These are phyloP conservation scores for Dendrobium chrysotoxum DNA, from an alignment of 106 monocot genomes.

Conservation along the genomic window DNA sequence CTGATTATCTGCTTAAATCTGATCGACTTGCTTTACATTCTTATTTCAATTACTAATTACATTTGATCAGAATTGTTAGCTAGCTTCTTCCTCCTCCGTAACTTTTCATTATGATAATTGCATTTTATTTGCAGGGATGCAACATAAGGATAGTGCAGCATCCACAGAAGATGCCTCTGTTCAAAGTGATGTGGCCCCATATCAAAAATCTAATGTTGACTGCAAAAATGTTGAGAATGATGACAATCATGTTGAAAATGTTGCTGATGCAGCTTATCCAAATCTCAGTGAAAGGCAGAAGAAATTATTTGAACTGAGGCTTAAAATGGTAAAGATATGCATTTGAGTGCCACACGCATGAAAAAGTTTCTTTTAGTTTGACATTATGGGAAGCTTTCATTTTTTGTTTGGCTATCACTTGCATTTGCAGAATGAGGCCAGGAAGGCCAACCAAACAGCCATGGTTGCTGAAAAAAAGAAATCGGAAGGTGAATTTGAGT, in stretches of 20 bases:
- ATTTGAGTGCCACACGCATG: not conserved
- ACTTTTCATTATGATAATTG: constrained; percentile 1
- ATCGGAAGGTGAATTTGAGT: constrained; percentile 65
- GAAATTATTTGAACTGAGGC: constrained; percentile 79
- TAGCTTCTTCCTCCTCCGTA: too few species aligned
- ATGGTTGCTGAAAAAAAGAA: constrained; percentile 85
- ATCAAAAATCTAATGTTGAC: constrained; percentile 11
- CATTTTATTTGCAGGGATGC: constrained; percentile 10
- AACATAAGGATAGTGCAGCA: constrained; percentile 21
- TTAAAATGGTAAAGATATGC: constrained; percentile 59
- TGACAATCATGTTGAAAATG: constrained; percentile 16
- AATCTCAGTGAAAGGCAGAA: constrained; percentile 72
- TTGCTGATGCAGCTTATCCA: constrained; percentile 45
- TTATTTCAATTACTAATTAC: too few species aligned
- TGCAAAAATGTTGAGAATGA: constrained; percentile 19
- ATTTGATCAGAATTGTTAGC: too few species aligned
- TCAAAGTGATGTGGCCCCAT: constrained; percentile 16
- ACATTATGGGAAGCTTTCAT: not conserved
- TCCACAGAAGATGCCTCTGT: constrained; percentile 15
- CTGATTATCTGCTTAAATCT: too few species aligned
- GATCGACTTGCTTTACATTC: too few species aligned
- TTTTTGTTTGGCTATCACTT: constrained; percentile 4
- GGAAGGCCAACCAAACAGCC: constrained; percentile 88
- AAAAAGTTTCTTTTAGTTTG: not conserved
- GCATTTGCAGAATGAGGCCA: constrained; percentile 77